Percentiles rank a stretch among this genome's conserved stretches.
These are phyloP conservation scores for Beauveria sp. DNA, from an alignment of 2,329 filamentous ascomycete genomes.

Conservation along the genomic window DNA sequence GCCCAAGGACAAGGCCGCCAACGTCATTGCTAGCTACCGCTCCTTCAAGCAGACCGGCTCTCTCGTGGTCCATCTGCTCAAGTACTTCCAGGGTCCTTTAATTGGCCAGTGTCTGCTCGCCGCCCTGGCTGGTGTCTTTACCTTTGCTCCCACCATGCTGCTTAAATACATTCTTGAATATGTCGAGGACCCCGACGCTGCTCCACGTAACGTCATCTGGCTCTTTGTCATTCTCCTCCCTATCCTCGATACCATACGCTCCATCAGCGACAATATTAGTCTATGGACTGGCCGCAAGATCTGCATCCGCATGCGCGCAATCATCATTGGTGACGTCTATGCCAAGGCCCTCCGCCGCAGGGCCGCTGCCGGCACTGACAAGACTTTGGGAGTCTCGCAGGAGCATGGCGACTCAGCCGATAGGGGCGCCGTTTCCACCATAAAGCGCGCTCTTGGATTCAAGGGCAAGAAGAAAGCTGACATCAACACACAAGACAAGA, in stretches of 20 bases:
- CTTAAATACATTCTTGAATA: slow-evolving; percentile 89
- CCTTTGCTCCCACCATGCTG: slow-evolving; percentile 85
- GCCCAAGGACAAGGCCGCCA: slow-evolving; percentile 78
- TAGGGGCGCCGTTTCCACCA: slow-evolving; percentile 36
- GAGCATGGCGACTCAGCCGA: slow-evolving; percentile 28
- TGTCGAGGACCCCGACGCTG: slow-evolving; percentile 71
- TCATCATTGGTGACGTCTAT: slow-evolving; percentile 96
- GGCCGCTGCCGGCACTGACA: slow-evolving; percentile 70
- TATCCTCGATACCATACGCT: slow-evolving; percentile 71
- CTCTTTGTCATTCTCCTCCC: slow-evolving; percentile 90
- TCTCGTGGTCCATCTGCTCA: slow-evolving; percentile 71
- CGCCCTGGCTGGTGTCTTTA: slow-evolving; percentile 69
- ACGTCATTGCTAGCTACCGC: slow-evolving; percentile 74
- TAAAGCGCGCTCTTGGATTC: slow-evolving; percentile 52
- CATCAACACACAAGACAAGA: slow-evolving; percentile 28
- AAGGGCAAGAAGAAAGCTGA: slow-evolving; percentile 36
- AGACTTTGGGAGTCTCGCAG: slow-evolving; percentile 51
- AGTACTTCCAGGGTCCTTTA: slow-evolving; percentile 73
- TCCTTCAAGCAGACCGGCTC: slow-evolving; percentile 75
- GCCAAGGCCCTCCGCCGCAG: slow-evolving; percentile 90
- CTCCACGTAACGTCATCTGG: slow-evolving; percentile 85
- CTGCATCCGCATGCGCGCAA: slow-evolving; percentile 84
- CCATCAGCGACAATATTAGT: slow-evolving; percentile 75
- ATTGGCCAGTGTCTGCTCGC: slow-evolving; percentile 76
- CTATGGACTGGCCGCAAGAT: slow-evolving; percentile 92